Conservation (phyloP, 495 filamentous ascomycete genomes). For the Parmelia sp. region DNA sequence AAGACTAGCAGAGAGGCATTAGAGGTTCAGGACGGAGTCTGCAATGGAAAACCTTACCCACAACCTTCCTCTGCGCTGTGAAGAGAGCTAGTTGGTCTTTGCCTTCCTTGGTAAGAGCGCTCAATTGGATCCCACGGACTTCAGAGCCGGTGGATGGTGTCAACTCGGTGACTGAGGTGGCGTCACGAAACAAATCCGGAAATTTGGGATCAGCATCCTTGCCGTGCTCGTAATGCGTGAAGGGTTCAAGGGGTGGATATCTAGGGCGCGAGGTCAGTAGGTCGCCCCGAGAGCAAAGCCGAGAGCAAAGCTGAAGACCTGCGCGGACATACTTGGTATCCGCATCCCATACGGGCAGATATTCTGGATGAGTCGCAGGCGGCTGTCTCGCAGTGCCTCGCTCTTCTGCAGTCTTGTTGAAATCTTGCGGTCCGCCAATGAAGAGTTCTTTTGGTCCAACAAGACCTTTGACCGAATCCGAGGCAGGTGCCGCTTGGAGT, state of each 20-base stretch:
- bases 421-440: conserved; percentile 18
- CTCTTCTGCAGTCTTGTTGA: conserved; percentile 24
- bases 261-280: neutral
- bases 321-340: conserved; percentile 21
- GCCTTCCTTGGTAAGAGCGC: conserved; percentile 54
- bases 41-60: conserved; percentile 27
- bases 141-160: conserved; percentile 72
- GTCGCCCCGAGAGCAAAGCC: neutral
- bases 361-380: conserved; percentile 20
- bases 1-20: conserved; percentile 46
- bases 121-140: conserved; percentile 70
- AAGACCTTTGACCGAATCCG: neutral
- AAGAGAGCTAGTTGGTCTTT: conserved; percentile 78
- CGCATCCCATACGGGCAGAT: conserved; percentile 27
- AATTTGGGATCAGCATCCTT: conserved; percentile 61
- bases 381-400: conserved; percentile 19
- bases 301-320: neutral
- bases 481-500: neutral
- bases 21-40: neutral
- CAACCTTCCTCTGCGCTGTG: conserved; percentile 71
- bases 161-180: conserved; percentile 42
- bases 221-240: conserved; percentile 67
- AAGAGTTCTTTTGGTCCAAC: conserved; percentile 7
- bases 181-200: conserved; percentile 56
- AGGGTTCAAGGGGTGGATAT: conserved; percentile 60